Evolutionary conservation across 2,329 filamentous ascomycete genomes (phyloP), one percentile per base, ranked within the genome.

Genomic region (Aaosphaeria pasadenensis): DNA sequence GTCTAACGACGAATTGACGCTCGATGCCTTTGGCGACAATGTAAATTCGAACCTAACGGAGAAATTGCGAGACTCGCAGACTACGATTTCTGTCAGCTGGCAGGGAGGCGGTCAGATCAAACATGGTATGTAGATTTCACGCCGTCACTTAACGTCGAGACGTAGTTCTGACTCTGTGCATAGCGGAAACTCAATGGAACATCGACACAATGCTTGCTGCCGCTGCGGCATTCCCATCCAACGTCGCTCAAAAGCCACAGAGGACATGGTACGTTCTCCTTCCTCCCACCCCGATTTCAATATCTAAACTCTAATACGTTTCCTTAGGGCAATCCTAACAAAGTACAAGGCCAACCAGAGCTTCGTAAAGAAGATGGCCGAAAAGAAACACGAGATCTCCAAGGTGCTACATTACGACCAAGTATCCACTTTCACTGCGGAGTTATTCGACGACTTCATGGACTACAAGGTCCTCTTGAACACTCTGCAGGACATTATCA

Each of bases 31-130:
- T 11, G 39, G 24, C 7, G 9, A 11, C 17, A 28, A 24, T 28
- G 24, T 43, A 7, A 24, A 43, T 3, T 7, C 9, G 41, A 11
- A 7, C 24, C 9, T 28, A 29, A 39, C 6, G 38, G 32, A 6
- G 7, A 39, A n/a, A 3, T 6, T 38, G 6, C 46, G n/a, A 31
- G 47, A 52, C 42, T 47, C 48, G 3, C 48, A 55, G 42, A 50
- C 46, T 5, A 51, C 48, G 11, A 49, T 54, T 13, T 43, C 44
- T 5, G 53, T 55, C 11, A 55, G 43, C 41, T 55, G 53, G 51
- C 44, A 39, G 13, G 48, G 53, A n/a, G 51, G 53, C 3, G 51
- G 53, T 5, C 48, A 51, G 5, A 50, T 53, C 43, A 55, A 54
- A 42, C 42, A 39, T n/a, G 33, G 33, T 36, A 36, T 24, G 17